Evolutionary conservation across 352 stramenopile species (phyloP).

Genomic region (Phytophthora europaea): DNA sequence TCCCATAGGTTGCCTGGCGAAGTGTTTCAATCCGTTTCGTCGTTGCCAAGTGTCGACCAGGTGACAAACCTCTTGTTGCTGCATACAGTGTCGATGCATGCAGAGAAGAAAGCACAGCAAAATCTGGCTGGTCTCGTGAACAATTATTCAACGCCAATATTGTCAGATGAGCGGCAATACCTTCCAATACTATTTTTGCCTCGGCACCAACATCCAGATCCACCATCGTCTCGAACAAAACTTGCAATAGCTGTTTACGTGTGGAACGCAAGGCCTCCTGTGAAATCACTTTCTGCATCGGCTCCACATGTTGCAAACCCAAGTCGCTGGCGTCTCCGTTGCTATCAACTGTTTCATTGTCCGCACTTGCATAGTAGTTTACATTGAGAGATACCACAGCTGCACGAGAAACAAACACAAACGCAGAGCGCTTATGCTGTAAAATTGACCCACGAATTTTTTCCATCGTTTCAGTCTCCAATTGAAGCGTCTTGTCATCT

Average conservation of each 20-base stretch:
- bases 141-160: conserved; percentile 57
- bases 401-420: conserved; percentile 71
- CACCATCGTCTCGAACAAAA: conserved; percentile 79
- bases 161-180: conserved; percentile 69
- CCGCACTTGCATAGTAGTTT: conserved; percentile 37
- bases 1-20: conserved; percentile 77
- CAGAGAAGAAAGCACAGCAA: conserved; percentile 75
- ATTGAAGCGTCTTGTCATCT: conserved; percentile 84
- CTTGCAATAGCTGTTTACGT: conserved; percentile 63
- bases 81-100: conserved; percentile 80
- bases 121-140: conserved; percentile 66
- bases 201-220: conserved; percentile 79
- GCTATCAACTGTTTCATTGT: conserved; percentile 27
- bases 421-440: conserved; percentile 81
- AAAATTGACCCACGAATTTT: conserved; percentile 77
- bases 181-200: conserved; percentile 65
- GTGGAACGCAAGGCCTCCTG: conserved; percentile 61
- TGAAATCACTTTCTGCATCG: conserved; percentile 57
- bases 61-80: conserved; percentile 81
- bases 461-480: conserved; percentile 74
- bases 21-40: conserved; percentile 84
- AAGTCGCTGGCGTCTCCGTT: conserved; percentile 16
- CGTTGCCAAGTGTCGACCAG: conserved; percentile 80
- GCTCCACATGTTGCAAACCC: conserved; percentile 33
- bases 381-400: conserved; percentile 69